phyloP scores from a whole-genome alignment of 257 asterid genomes.

The Gentiana straminea region DNA sequence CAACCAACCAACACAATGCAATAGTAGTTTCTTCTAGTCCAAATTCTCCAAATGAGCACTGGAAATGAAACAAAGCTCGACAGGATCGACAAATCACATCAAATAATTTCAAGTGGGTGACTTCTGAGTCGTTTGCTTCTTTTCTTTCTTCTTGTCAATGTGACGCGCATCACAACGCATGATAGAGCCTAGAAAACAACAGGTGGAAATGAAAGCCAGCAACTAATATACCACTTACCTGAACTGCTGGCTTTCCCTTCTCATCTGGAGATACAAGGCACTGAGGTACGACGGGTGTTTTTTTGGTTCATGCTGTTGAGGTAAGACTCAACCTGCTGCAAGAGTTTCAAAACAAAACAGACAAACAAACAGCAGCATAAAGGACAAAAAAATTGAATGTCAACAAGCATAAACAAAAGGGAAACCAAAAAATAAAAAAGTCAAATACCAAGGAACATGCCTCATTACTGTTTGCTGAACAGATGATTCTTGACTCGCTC shows the following conservation, averaged over 20 bases:
- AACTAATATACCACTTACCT: slow-evolving; percentile 23
- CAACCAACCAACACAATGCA: too few relatives aligned
- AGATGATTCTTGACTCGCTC: slow-evolving; percentile 52
- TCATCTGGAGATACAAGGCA: slow-evolving; percentile 3
- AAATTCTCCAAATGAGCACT: too few relatives aligned
- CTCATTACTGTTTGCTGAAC: slow-evolving; percentile 56
- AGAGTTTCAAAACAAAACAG: slow-evolving; percentile 4
- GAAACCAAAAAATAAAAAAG: slow-evolving; percentile 11
- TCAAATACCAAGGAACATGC: slow-evolving; percentile 40
- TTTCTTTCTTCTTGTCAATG: background rate
- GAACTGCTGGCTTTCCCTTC: slow-evolving; percentile 19
- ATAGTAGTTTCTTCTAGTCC: too few relatives aligned
- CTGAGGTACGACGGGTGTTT: background rate
- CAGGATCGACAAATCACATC: too few relatives aligned
- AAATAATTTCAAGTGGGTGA: too few relatives aligned
- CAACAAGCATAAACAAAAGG: slow-evolving; percentile 1
- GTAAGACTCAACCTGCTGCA: slow-evolving; percentile 22
- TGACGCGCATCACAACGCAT: background rate
- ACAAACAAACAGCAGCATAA: slow-evolving; percentile 16
- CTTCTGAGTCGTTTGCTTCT: background rate
- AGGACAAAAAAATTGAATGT: slow-evolving; percentile 11
- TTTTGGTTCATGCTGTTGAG: slow-evolving; percentile 19
- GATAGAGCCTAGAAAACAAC: slow-evolving; percentile 16
- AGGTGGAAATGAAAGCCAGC: slow-evolving; percentile 26
- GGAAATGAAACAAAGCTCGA: too few relatives aligned